A percentile compares a stretch with the other conserved stretches of the same genome.
Conservation (phyloP, 2,329 filamentous ascomycete genomes). For the Neonectria punicea region DNA sequence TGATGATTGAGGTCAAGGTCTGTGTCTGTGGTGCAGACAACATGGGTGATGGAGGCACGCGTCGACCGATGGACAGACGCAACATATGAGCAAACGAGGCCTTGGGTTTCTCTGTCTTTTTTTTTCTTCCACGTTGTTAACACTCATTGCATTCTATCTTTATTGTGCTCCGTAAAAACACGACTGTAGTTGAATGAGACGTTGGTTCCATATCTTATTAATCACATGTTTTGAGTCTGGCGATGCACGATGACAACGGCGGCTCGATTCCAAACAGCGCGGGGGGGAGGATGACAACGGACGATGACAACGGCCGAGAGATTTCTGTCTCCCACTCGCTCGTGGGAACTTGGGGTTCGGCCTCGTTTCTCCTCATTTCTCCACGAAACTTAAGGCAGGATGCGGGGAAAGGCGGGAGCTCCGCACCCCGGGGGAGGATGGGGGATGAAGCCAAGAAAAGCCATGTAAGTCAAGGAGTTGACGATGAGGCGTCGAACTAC, state of each 20-base stretch:
- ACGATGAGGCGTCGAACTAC: not conserved
- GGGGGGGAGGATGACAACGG: not conserved
- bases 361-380: conserved; percentile 13
- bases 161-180: not conserved
- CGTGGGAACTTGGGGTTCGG: conserved; percentile 15
- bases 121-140: not conserved
- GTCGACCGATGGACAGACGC: not conserved
- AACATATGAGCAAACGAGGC: not conserved
- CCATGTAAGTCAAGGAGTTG: not conserved
- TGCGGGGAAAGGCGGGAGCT: conserved; percentile 23
- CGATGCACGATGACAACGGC: not conserved
- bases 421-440: conserved; percentile 5
- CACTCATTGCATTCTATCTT: not conserved
- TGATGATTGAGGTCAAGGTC: not conserved
- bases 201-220: not conserved
- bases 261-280: no score
- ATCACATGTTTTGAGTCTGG: not conserved
- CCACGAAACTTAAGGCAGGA: conserved; percentile 18
- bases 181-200: no score
- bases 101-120: not conserved
- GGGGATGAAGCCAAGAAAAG: not conserved
- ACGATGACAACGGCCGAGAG: conserved; percentile 11
- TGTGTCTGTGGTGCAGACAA: not conserved
- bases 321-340: not conserved
- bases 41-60: not conserved